A percentile compares a stretch with the other conserved stretches of the same genome.
These are phyloP conservation scores for Corylus heterophylla DNA, from an alignment of 306 rosid species.

Conservation along the genomic window DNA sequence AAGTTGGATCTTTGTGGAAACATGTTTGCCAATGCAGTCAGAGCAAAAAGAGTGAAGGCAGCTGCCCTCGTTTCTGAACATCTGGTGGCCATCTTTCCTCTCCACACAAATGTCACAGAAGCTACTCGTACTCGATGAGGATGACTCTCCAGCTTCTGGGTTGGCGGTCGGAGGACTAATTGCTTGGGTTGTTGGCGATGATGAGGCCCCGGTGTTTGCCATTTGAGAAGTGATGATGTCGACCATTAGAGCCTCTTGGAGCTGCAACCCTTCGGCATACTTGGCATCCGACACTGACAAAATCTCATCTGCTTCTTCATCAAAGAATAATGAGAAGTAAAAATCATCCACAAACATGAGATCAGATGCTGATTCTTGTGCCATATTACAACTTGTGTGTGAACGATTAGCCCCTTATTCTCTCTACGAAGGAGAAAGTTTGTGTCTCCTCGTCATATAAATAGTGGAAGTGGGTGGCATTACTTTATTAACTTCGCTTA, in stretches of 20 bases:
- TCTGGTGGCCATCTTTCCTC: constrained; percentile 14
- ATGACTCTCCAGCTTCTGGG: constrained; percentile 10
- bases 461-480: not conserved
- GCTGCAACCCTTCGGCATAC: constrained; percentile 48
- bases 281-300: constrained; percentile 32
- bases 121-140: not conserved
- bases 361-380: constrained; percentile 14
- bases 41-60: constrained; percentile 57
- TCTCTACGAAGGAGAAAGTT: not conserved
- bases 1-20: constrained; percentile 48
- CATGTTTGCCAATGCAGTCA: constrained; percentile 51
- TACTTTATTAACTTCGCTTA: too few relatives aligned
- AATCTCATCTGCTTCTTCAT: constrained; percentile 9
- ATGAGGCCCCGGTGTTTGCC: not conserved
- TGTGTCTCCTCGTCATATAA: too few relatives aligned
- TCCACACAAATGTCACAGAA: constrained; percentile 58
- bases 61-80: constrained; percentile 29
- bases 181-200: not conserved
- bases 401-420: not conserved
- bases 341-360: constrained; percentile 29
- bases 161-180: not conserved
- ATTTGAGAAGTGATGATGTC: constrained; percentile 18
- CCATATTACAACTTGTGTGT: constrained; percentile 20
- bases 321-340: constrained; percentile 35
- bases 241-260: constrained; percentile 47